Evolutionary conservation across 257 asterid species (phyloP), one percentile per base, ranked within the genome.

Genomic region (Solanum ossicruentum): DNA sequence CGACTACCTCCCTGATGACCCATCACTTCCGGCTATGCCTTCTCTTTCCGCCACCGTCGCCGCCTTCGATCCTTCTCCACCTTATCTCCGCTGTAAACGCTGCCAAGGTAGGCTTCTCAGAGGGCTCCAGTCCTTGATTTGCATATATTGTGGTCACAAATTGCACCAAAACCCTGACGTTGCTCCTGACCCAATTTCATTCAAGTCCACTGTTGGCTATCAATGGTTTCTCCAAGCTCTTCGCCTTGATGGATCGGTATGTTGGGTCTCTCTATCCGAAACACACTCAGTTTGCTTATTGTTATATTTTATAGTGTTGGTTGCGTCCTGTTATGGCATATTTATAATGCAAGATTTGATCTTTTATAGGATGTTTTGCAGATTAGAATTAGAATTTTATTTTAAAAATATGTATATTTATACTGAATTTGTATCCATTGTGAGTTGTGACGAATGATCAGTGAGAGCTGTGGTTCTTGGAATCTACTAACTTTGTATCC

Each of bases 171-270:
- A 86, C 83, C 94, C 91, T 63, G 89, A 83, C 81, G 89, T 84
- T 56, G 49, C 61, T 60, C 94, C 92, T 3, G 94, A 88, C 18
- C 94, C 95, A 36, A 90, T 96, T 72, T 83, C 86, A 80, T 96
- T 93, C 81, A 89, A 88, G 47, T 92, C 93, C 82, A 93, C 95
- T 82, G 47, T 90, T 82, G 98, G 93, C 43, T 94, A 92, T 71
- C 90, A 85, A 83, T 93, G 97, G 95, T 66, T 96, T 89, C 95
- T 96, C 78, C 93, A 87, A 54, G 91, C 93, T 20, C 98, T 96
- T 80, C 87, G 83, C 32, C 94, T 96, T 82, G 94, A 93, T 92
- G 98, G 99, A 92, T 96, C 99, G 92, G 99, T 96, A 88, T 61
- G 95, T 20, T 82, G 69, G 17, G 73, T 43, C 58, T 51, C 51